A percentile compares a stretch with the other conserved stretches of the same genome.
These are phyloP conservation scores for Camellia japonica DNA, from an alignment of 148 eudicot species.

Conservation along the genomic window DNA sequence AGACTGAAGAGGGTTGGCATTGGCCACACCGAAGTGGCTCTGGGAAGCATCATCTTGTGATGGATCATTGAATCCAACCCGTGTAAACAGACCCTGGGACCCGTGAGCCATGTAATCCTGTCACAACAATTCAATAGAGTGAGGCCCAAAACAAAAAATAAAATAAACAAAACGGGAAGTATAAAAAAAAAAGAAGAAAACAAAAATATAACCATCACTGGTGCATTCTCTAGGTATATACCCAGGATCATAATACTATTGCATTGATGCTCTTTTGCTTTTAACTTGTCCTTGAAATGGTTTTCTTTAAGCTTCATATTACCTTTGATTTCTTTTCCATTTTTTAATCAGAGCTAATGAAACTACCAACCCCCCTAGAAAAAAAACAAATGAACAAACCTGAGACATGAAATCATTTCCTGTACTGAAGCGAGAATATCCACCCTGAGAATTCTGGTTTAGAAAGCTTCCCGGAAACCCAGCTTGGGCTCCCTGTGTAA, in stretches of 20 bases:
- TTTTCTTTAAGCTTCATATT: neutral
- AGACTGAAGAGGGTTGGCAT: conserved; percentile 71
- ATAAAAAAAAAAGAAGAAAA: neutral
- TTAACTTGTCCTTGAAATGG: neutral
- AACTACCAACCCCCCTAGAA: neutral
- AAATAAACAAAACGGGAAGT: neutral
- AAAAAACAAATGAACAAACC: conserved; percentile 38
- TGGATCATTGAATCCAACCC: conserved; percentile 81
- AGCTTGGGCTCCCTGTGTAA: conserved; percentile 77
- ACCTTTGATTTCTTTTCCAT: neutral
- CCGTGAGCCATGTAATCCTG: conserved; percentile 98
- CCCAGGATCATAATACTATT: neutral
- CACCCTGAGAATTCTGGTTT: conserved; percentile 92
- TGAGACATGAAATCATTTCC: conserved; percentile 96
- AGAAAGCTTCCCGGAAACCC: conserved; percentile 85
- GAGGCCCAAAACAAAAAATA: conserved; percentile 10
- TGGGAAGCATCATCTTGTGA: conserved; percentile 87
- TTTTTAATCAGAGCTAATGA: neutral
- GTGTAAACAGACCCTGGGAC: conserved; percentile 94
- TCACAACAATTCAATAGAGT: conserved; percentile 10
- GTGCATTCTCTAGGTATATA: neutral
- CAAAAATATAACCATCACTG: neutral
- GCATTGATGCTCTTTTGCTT: neutral
- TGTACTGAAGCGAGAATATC: conserved; percentile 82
- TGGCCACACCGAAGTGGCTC: conserved; percentile 62